Conservation (phyloP, 345 rosid species). For the Balakata baccata region DNA sequence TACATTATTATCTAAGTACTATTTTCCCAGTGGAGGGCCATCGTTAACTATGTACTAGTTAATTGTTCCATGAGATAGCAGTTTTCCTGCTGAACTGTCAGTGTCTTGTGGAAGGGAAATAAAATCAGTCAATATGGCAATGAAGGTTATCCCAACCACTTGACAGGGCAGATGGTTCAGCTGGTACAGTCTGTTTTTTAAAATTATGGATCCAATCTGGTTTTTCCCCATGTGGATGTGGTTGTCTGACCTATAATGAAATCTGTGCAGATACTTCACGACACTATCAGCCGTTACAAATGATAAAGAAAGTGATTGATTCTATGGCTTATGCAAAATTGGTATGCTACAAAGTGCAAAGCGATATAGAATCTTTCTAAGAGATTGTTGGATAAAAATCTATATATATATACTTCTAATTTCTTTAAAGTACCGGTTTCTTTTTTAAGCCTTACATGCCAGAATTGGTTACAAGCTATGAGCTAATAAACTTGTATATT, state of each 20-base stretch:
- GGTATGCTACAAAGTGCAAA: constrained; percentile 32
- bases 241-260: constrained; percentile 10
- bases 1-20: not conserved
- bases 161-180: not conserved
- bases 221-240: not conserved
- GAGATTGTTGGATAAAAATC: constrained; percentile 2
- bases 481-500: not conserved
- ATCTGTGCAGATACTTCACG: constrained; percentile 64
- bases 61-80: not conserved
- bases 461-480: not conserved
- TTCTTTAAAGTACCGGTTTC: not conserved
- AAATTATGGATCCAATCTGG: not conserved
- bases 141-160: not conserved
- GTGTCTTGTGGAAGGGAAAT: not conserved
- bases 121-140: not conserved
- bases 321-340: constrained; percentile 70
- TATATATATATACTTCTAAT: not conserved
- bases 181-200: not conserved
- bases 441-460: not conserved
- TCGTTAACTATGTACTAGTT: not conserved
- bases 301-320: constrained; percentile 66
- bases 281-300: constrained; percentile 57
- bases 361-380: not conserved
- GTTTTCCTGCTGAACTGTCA: not conserved
- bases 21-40: not conserved